phyloP scores from a whole-genome alignment of 352 stramenopile species.

The Phytopythium cucurbitacearum region DNA sequence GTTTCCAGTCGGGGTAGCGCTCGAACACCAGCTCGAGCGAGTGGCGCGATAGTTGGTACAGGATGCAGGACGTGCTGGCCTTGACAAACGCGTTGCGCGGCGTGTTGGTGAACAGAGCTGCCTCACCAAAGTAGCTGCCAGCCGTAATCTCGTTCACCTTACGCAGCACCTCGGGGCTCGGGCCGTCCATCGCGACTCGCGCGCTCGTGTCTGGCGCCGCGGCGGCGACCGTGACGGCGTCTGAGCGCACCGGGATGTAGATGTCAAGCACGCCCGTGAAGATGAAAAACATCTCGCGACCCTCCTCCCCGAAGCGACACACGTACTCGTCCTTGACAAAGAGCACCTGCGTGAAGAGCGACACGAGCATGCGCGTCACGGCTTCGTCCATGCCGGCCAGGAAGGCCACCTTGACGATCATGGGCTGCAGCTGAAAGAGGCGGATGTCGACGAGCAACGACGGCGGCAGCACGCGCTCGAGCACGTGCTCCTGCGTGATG shows the following conservation, averaged over 20 bases:
- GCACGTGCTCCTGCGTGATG: slow-evolving; percentile 58
- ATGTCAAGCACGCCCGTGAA: slow-evolving; percentile 56
- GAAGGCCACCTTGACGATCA: slow-evolving; percentile 68
- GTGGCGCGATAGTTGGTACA: slow-evolving; percentile 49
- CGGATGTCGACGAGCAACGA: slow-evolving; percentile 59
- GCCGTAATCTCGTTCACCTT: slow-evolving; percentile 63
- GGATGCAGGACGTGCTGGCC: slow-evolving; percentile 57
- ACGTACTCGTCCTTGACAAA: slow-evolving; percentile 56
- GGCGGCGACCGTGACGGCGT: background rate
- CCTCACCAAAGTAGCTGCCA: slow-evolving; percentile 58
- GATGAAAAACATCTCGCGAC: slow-evolving; percentile 69
- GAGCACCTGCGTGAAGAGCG: slow-evolving; percentile 50
- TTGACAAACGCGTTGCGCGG: slow-evolving; percentile 54
- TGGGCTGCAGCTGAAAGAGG: slow-evolving; percentile 58
- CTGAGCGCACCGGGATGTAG: slow-evolving; percentile 24
- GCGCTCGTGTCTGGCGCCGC: slow-evolving; percentile 10
- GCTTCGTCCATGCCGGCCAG: slow-evolving; percentile 50
- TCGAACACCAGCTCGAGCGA: slow-evolving; percentile 60
- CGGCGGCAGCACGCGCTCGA: slow-evolving; percentile 46
- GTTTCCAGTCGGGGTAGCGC: slow-evolving; percentile 55
- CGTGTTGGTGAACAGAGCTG: slow-evolving; percentile 48
- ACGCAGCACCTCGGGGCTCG: slow-evolving; percentile 4
- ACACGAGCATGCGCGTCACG: slow-evolving; percentile 53
- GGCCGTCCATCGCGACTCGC: slow-evolving; percentile 14
- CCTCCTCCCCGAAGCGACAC: slow-evolving; percentile 48